Evolutionary conservation across 306 rosid genomes (phyloP).

Genomic region (Cyclanthera cordifolia): DNA sequence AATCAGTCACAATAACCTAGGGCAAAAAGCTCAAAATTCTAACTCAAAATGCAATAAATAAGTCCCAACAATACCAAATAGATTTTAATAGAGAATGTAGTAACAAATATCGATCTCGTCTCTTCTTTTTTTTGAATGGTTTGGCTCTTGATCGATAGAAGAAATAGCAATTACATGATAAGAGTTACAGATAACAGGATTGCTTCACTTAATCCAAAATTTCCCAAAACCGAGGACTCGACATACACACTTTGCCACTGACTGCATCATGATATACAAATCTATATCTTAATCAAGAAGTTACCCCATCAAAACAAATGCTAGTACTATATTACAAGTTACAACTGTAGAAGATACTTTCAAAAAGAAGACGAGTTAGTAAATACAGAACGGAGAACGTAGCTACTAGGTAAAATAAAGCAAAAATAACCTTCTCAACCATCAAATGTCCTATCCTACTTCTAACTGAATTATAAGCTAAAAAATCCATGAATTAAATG

Average conservation of each 20-base stretch:
- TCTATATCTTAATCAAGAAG: neutral
- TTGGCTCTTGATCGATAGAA: neutral
- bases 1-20: neutral
- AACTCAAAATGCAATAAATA: neutral
- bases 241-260: neutral
- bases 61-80: neutral
- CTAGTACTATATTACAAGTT: neutral
- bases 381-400: neutral
- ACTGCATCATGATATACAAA: neutral
- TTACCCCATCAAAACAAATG: neutral
- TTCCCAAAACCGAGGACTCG: neutral
- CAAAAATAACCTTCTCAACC: neutral
- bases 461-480: neutral
- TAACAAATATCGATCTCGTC: neutral
- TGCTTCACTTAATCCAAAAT: neutral
- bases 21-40: neutral
- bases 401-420: neutral
- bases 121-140: neutral
- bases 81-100: neutral
- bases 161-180: neutral
- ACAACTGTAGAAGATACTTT: neutral
- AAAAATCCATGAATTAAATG: neutral
- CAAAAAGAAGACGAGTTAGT: neutral
- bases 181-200: neutral
- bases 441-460: neutral